These are phyloP conservation scores for Sporothrix variecibatus DNA, from an alignment of 2,329 filamentous ascomycete species.

Conservation along the genomic window DNA sequence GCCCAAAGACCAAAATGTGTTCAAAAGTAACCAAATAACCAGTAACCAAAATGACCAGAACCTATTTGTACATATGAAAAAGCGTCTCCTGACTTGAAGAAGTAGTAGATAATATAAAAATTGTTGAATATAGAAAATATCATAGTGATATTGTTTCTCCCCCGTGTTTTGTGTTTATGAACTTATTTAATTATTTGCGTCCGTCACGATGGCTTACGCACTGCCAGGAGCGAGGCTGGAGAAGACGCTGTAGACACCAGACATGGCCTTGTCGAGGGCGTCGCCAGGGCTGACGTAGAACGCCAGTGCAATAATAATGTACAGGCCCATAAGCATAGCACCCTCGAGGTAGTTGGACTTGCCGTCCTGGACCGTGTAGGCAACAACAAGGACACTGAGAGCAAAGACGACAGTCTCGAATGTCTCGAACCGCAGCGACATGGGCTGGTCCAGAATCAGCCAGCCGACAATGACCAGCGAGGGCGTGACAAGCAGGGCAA, in stretches of 20 bases:
- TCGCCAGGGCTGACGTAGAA: conserved; percentile 59
- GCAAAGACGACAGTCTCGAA: conserved; percentile 80
- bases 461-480: conserved; percentile 79
- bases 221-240: not conserved
- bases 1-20: not conserved
- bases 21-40: not conserved
- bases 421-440: conserved; percentile 79
- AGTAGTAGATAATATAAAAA: not conserved
- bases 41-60: not conserved
- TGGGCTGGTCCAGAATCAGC: conserved; percentile 68
- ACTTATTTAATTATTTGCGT: not conserved
- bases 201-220: not conserved
- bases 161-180: not conserved
- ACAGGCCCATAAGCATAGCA: conserved; percentile 63
- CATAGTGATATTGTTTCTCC: not conserved
- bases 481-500: conserved; percentile 78
- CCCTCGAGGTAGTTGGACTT: conserved; percentile 84
- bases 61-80: conserved; percentile 25
- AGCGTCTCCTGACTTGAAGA: not conserved
- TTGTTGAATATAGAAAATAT: not conserved
- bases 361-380: conserved; percentile 76
- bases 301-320: conserved; percentile 61
- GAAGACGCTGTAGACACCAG: conserved; percentile 21
- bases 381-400: conserved; percentile 73
- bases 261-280: conserved; percentile 46